Evolutionary conservation across 345 rosid genomes (phyloP), one percentile per base, ranked within the genome.

Genomic region (Gossypium ekmanianum): DNA sequence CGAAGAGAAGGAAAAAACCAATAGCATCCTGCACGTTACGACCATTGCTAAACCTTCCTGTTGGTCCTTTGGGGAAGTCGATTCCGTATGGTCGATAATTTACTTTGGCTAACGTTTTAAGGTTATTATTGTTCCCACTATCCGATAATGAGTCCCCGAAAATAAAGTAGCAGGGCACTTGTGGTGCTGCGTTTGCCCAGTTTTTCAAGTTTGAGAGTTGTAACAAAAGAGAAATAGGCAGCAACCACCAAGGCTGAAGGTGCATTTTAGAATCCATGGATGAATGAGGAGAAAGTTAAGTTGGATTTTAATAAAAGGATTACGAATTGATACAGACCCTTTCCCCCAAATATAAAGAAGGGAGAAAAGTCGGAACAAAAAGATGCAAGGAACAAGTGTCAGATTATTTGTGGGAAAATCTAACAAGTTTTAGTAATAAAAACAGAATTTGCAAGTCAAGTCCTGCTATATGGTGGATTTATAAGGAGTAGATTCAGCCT

Each of bases 11-110:
- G 48, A 43, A 51, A 43, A 71, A 65, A 88, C 95, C 86, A 20
- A 90, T 78, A 29, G 79, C 41, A 74, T 91, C 96, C 0, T 85
- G 82, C 5, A 79, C 69, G 64, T 80, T 91, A 69, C 56, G 82
- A 13, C 91, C 93, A 69, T 91, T 89, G 75, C 71, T 75, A 80
- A 91, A 91, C 59, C 96, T 83, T 59, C 96, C 93, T 1, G 89
- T 86, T 4, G 93, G 87, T 67, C 96, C 86, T 41, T 68, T 44
- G 0, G 86, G 70, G 13, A 79, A 87, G 68, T 91, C 91, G 39
- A 86, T 81, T 20, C 96, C 96, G 52, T 89, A 91, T 39, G 95
- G 95, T 7, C 11, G 5, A 64, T 85, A 90, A 77, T 89, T 75
- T 48, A 84, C 93, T 75, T 81, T 84, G 11, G 95, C 91, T 20